phyloP scores from a whole-genome alignment of 257 asterid genomes.

The Prunella vulgaris region DNA sequence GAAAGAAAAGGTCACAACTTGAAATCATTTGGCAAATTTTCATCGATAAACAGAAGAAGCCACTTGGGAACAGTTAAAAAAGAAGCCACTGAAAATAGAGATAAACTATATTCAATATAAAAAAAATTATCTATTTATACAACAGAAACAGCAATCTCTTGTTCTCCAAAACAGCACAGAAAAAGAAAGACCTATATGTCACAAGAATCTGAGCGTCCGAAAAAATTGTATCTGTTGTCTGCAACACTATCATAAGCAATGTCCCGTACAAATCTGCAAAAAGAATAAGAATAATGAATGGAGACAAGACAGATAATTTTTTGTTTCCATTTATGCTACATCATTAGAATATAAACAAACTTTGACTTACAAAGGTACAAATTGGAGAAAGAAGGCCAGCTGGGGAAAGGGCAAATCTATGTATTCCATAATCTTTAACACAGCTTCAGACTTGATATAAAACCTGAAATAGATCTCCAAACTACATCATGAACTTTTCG shows the following conservation, averaged over 20 bases:
- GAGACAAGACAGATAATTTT: not conserved
- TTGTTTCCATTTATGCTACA: not conserved
- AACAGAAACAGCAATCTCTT: constrained; percentile 1
- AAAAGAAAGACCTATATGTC: constrained; percentile 41
- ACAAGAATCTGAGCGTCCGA: constrained; percentile 84
- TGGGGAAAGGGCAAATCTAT: constrained; percentile 80
- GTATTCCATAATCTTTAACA: constrained; percentile 81
- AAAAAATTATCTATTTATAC: constrained; percentile 17
- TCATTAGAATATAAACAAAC: not conserved
- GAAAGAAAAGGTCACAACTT: not conserved
- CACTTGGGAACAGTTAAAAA: not conserved
- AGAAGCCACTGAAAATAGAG: not conserved
- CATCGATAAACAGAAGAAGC: not conserved
- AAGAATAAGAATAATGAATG: constrained; percentile 19
- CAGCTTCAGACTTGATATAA: constrained; percentile 86
- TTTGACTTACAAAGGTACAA: constrained; percentile 69
- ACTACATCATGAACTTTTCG: not conserved
- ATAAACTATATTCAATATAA: not conserved
- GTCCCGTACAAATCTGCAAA: constrained; percentile 76
- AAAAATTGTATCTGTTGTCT: constrained; percentile 70
- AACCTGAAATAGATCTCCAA: constrained; percentile 48
- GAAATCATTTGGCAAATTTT: not conserved
- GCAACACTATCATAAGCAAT: constrained; percentile 72
- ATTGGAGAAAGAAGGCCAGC: constrained; percentile 61
- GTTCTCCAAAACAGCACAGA: constrained; percentile 17